phyloP scores from a whole-genome alignment of 129 eudicot species.

The Kitagawia praeruptora region DNA sequence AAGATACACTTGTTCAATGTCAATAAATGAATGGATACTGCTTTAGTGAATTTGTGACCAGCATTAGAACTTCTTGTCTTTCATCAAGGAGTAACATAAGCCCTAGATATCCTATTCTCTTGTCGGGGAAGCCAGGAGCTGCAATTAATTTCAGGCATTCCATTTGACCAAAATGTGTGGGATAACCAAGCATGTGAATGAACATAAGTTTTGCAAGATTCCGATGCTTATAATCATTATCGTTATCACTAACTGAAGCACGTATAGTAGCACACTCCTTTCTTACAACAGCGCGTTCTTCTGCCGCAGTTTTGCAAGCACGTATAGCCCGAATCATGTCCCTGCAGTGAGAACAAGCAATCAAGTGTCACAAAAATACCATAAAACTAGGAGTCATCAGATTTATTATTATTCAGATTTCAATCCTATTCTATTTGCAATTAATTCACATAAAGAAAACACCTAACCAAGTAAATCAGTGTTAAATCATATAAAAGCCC shows the following conservation, averaged over 20 bases:
- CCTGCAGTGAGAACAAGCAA: conserved; percentile 36
- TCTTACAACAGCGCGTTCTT: conserved; percentile 95
- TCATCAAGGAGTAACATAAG: conserved; percentile 98
- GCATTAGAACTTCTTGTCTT: conserved; percentile 99
- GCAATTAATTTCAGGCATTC: conserved; percentile 97
- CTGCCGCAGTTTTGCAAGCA: conserved; percentile 99
- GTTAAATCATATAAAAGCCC: background rate
- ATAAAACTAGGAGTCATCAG: background rate
- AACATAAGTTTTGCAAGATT: conserved; percentile 99
- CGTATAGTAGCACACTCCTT: conserved; percentile 98
- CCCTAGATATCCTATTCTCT: conserved; percentile 97
- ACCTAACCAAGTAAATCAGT: background rate
- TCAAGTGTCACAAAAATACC: background rate
- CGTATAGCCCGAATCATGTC: conserved; percentile 99
- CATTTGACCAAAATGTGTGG: conserved; percentile 99
- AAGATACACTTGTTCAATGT: background rate
- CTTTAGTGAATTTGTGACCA: conserved; percentile 91
- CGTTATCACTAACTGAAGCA: conserved; percentile 90
- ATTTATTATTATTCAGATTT: background rate
- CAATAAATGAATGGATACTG: conserved; percentile 52
- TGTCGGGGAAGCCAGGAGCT: conserved; percentile 98
- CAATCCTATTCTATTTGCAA: background rate
- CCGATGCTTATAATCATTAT: conserved; percentile 86
- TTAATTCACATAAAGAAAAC: background rate
- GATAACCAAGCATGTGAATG: conserved; percentile 99